A percentile compares a stretch with the other conserved stretches of the same genome.
These are phyloP conservation scores for Didymella exigua DNA, from an alignment of 2,329 filamentous ascomycete species.

Conservation along the genomic window DNA sequence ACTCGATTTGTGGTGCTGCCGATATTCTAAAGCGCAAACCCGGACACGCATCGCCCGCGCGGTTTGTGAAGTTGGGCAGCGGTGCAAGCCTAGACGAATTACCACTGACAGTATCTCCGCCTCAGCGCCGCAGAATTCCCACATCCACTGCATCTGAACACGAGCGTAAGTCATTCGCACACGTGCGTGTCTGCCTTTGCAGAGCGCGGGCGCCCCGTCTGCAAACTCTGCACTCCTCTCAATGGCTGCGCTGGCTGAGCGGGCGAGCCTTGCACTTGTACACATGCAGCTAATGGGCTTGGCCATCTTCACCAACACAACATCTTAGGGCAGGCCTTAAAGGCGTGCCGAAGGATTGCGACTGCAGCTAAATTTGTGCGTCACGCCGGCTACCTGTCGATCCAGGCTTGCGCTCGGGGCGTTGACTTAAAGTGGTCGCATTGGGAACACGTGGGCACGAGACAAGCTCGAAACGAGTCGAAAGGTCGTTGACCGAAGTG, in stretches of 20 bases:
- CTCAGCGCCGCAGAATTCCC: neutral
- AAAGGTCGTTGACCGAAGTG: neutral
- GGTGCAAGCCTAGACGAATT: slow-evolving; percentile 1
- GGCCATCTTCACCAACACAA: neutral
- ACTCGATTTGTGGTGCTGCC: neutral
- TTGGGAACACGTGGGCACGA: slow-evolving; percentile 4
- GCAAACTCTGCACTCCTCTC: neutral
- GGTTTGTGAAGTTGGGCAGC: neutral
- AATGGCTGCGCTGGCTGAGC: neutral
- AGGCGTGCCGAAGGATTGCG: slow-evolving; percentile 8
- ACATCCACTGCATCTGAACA: slow-evolving; percentile 1
- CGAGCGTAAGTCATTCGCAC: slow-evolving; percentile 14
- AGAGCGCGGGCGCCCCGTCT: slow-evolving; percentile 2
- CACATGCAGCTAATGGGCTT: slow-evolving; percentile 4
- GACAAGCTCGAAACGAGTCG: neutral
- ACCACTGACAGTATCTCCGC: neutral
- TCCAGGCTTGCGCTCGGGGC: slow-evolving; percentile 1
- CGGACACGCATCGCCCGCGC: neutral
- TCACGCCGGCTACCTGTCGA: slow-evolving; percentile 1
- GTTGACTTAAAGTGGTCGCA: neutral
- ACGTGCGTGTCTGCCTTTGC: slow-evolving; percentile 8
- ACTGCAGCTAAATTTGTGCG: slow-evolving; percentile 1
- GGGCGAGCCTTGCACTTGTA: slow-evolving; percentile 12
- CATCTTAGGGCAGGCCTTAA: slow-evolving; percentile 1
- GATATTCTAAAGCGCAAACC: neutral